These are phyloP conservation scores for Melaleuca alternifolia DNA, from an alignment of 345 rosid species.

Conservation along the genomic window DNA sequence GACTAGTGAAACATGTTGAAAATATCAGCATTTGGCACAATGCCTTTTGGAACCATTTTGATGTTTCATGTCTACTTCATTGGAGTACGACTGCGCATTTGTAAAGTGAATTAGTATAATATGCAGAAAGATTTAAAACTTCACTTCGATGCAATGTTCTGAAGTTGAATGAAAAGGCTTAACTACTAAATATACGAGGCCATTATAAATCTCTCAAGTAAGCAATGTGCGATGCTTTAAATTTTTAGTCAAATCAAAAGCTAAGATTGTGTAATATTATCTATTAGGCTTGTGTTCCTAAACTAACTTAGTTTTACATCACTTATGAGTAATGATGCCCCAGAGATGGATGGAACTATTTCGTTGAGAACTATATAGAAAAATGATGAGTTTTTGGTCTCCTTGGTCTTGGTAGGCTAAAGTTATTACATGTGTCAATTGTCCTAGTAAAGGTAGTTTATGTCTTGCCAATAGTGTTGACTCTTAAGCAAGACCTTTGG, in stretches of 20 bases:
- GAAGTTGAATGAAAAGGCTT: not conserved
- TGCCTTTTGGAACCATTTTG: not conserved
- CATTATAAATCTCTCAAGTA: not conserved
- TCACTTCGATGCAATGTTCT: not conserved
- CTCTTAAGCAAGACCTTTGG: not conserved
- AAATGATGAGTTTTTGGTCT: not conserved
- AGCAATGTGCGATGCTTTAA: not conserved
- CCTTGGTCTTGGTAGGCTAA: not conserved
- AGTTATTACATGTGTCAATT: not conserved
- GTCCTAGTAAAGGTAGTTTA: not conserved
- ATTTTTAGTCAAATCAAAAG: not conserved
- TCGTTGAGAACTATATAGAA: not conserved
- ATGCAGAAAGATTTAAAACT: not conserved
- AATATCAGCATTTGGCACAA: not conserved
- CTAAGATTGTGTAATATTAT: not conserved
- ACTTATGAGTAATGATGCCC: not conserved
- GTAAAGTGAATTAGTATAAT: not conserved
- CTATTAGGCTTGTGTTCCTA: not conserved
- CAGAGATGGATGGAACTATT: not conserved
- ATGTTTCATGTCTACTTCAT: not conserved
- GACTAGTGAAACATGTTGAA: not conserved
- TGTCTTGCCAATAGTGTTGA: not conserved
- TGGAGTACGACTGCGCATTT: not conserved
- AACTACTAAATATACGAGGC: not conserved
- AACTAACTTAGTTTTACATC: not conserved